These are phyloP conservation scores for Rhynchosporium agropyri DNA, from an alignment of 2,329 filamentous ascomycete genomes.

Conservation along the genomic window DNA sequence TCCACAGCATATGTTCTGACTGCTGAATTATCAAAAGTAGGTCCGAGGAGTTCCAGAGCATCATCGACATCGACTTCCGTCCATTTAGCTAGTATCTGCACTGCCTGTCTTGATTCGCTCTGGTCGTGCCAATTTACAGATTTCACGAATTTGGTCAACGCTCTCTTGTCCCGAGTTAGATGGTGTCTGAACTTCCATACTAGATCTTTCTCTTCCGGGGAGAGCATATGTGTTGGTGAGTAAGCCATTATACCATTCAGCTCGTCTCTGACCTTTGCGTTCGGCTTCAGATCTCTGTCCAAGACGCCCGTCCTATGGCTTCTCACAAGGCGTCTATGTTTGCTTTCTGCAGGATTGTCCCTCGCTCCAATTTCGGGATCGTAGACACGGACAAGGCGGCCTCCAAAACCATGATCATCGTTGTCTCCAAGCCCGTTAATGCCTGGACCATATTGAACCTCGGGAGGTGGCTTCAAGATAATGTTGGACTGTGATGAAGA, in stretches of 20 bases:
- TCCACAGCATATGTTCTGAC: slow-evolving; percentile 94
- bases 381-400: slow-evolving; percentile 80
- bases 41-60: slow-evolving; percentile 88
- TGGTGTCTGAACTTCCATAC: slow-evolving; percentile 98
- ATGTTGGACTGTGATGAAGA: slow-evolving; percentile 67
- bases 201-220: slow-evolving; percentile 89
- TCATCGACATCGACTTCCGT: slow-evolving; percentile 97
- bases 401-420: slow-evolving; percentile 50
- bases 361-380: slow-evolving; percentile 88
- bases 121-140: slow-evolving; percentile 92
- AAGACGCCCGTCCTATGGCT: slow-evolving; percentile 89
- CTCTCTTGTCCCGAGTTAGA: slow-evolving; percentile 85
- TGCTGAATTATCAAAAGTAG: slow-evolving; percentile 84
- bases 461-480: slow-evolving; percentile 76
- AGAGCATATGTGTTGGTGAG: slow-evolving; percentile 85
- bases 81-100: slow-evolving; percentile 89
- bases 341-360: slow-evolving; percentile 93
- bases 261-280: slow-evolving; percentile 93
- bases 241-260: slow-evolving; percentile 90
- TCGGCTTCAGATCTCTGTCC: slow-evolving; percentile 93
- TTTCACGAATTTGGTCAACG: slow-evolving; percentile 96
- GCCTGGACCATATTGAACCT: slow-evolving; percentile 87
- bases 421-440: slow-evolving; percentile 70
- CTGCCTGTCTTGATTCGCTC: slow-evolving; percentile 83
- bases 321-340: slow-evolving; percentile 88